These are phyloP conservation scores for Thalassiosira livingstoniorum DNA, from an alignment of 352 stramenopile genomes.

Conservation along the genomic window DNA sequence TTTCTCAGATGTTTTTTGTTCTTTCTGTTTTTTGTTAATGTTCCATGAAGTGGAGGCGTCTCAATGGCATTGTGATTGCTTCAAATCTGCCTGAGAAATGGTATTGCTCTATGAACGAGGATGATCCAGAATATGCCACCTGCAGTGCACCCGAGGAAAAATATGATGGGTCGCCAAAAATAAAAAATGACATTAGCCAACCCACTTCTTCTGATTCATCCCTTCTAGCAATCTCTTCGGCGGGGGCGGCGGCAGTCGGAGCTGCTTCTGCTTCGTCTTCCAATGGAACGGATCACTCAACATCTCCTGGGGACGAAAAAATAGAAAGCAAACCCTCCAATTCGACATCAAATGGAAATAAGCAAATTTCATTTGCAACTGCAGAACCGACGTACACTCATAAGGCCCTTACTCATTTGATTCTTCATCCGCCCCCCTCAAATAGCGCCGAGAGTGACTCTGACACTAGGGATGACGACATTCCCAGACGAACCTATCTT, in stretches of 20 bases:
- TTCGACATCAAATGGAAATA: too few relatives aligned
- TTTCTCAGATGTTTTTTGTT: not conserved
- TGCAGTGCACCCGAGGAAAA: constrained; percentile 81
- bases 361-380: constrained; percentile 65
- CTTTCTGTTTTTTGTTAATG: not conserved
- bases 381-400: constrained; percentile 81
- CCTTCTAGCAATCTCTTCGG: too few relatives aligned
- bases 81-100: constrained; percentile 82
- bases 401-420: constrained; percentile 71
- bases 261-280: too few relatives aligned
- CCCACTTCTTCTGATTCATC: too few relatives aligned
- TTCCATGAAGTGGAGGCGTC: constrained; percentile 72
- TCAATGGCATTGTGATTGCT: constrained; percentile 80
- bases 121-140: constrained; percentile 77
- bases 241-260: too few relatives aligned
- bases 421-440: constrained; percentile 31
- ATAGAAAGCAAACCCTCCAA: too few relatives aligned
- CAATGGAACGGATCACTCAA: too few relatives aligned
- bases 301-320: too few relatives aligned
- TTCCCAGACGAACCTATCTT: constrained; percentile 21
- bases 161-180: constrained; percentile 73
- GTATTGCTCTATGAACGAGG: constrained; percentile 85
- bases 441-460: not conserved
- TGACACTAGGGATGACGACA: not conserved
- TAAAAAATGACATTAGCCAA: constrained; percentile 75